Base-by-base conservation (phyloP, 2,329 filamentous ascomycete species). In the Neofusicoccum kwambonambiense region DNA sequence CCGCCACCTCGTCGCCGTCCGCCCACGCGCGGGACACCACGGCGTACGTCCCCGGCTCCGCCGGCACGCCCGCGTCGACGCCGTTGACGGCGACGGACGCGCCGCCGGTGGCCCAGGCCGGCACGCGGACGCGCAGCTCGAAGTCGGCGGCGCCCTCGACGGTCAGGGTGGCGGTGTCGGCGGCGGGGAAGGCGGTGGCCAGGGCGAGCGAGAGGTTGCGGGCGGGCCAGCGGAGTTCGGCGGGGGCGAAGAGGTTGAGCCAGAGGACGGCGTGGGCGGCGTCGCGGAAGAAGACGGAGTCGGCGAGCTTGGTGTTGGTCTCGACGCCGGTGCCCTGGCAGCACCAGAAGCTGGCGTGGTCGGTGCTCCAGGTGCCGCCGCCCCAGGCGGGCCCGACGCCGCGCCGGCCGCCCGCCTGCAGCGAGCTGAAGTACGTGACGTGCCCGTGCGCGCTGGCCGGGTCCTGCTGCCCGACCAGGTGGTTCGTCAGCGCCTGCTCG, bases 331-430 rank as follows among this genome's bases (percentile, higher is more conserved):
- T 84, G 1, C 81, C 83, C 68, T 84, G 81, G 62, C 83, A 85
- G 70, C 83, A 85, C 83, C 83, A 85, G 70, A 84, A 83, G 0
- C 80, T 82, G 56, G 81, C 73, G 67, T 84, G 83, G 66, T 84
- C 82, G 0, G 83, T 85, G 49, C 80, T 82, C 81, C 82, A 86
- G 0, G 81, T 84, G 27, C 83, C 83, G 0, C 83, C 82, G 7
- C 83, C 83, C 83, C 54, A 74, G 0, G 81, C 82, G 22, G 83
- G 83, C 0, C 83, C 83, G 4, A 85, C 74, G 2, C 83, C 83
- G 1, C 82, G 78, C 0, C 71, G 73, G 0, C 79, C 81, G 5
- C 83, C 82, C 0, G 83, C 75, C 45, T 80, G 81, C 0, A 85
- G 76, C 0, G 83, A 76, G 0, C 81, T 84, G 64, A 85, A 85